Percentiles rank a stretch among this genome's conserved stretches.
These are phyloP conservation scores for Osmanthus fragrans DNA, from an alignment of 257 asterid genomes.

Conservation along the genomic window DNA sequence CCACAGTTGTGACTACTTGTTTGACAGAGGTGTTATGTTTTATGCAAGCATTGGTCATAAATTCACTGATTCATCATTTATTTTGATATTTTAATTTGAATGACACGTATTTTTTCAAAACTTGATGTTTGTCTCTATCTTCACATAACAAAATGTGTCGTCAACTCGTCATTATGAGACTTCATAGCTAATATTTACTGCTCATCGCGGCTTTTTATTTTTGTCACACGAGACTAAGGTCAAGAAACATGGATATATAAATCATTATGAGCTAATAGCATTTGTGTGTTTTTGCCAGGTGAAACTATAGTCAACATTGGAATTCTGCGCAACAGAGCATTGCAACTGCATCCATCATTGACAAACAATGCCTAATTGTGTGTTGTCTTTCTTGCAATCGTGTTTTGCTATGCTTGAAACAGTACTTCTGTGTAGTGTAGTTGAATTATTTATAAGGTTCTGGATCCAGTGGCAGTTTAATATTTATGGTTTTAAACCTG, in stretches of 20 bases:
- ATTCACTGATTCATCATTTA: not conserved
- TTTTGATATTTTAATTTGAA: not conserved
- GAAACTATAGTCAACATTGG: conserved; percentile 2
- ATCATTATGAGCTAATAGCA: not conserved
- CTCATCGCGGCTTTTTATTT: not conserved
- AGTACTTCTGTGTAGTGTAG: not conserved
- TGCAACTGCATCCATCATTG: not conserved
- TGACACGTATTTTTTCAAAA: not conserved
- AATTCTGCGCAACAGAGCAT: not conserved
- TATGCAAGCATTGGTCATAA: not conserved
- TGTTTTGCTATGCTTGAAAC: not conserved
- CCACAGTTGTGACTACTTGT: not conserved
- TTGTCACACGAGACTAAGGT: not conserved
- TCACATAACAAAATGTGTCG: not conserved
- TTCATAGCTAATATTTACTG: not conserved
- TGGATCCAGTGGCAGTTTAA: not conserved
- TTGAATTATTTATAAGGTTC: not conserved
- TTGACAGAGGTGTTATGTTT: not conserved
- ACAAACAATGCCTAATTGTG: not conserved
- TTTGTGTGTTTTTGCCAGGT: conserved; percentile 8
- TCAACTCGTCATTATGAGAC: not conserved
- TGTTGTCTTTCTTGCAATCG: not conserved
- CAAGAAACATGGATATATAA: not conserved
- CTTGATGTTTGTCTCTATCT: not conserved
- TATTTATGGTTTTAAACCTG: not conserved